Evolutionary conservation across 2,329 filamentous ascomycete genomes (phyloP).

Genomic region (Stagonosporopsis chrysanthemi): DNA sequence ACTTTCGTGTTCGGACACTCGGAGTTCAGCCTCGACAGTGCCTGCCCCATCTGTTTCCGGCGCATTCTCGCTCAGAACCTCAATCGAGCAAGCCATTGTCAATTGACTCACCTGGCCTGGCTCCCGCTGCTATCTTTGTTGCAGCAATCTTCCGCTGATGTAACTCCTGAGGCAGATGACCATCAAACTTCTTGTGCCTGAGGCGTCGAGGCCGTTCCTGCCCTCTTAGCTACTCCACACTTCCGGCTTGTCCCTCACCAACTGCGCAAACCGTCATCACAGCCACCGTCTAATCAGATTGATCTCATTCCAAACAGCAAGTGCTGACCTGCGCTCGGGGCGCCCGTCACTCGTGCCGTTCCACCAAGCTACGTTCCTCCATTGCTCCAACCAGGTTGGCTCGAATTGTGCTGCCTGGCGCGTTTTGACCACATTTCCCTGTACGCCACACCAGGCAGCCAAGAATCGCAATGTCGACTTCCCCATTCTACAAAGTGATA

Average conservation of each 20-base stretch:
- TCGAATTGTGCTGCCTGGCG: conserved; percentile 44
- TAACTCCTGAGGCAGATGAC: conserved; percentile 42
- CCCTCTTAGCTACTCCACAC: conserved; percentile 25
- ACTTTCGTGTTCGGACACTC: conserved; percentile 23
- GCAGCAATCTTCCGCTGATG: conserved; percentile 27
- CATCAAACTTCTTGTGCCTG: conserved; percentile 34
- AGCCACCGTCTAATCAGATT: conserved; percentile 42
- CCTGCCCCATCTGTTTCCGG: conserved; percentile 22
- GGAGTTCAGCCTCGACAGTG: conserved; percentile 25
- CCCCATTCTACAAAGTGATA: conserved; percentile 5
- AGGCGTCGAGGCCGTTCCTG: conserved; percentile 24
- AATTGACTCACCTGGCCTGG: conserved; percentile 31
- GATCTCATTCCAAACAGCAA: conserved; percentile 26
- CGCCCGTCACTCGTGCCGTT: conserved; percentile 30
- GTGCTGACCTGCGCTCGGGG: conserved; percentile 26
- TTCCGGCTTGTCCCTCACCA: conserved; percentile 39
- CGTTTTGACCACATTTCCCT: conserved; percentile 24
- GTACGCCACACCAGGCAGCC: conserved; percentile 19
- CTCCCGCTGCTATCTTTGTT: conserved; percentile 30
- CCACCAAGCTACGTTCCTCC: conserved; percentile 24
- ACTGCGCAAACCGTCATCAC: conserved; percentile 20
- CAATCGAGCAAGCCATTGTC: conserved; percentile 8
- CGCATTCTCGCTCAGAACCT: conserved; percentile 14
- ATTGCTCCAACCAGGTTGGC: conserved; percentile 35
- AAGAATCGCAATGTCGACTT: conserved; percentile 19